phyloP scores from a whole-genome alignment of 1,139 yeast genomes.

The Trichomonascaceae sp. region DNA sequence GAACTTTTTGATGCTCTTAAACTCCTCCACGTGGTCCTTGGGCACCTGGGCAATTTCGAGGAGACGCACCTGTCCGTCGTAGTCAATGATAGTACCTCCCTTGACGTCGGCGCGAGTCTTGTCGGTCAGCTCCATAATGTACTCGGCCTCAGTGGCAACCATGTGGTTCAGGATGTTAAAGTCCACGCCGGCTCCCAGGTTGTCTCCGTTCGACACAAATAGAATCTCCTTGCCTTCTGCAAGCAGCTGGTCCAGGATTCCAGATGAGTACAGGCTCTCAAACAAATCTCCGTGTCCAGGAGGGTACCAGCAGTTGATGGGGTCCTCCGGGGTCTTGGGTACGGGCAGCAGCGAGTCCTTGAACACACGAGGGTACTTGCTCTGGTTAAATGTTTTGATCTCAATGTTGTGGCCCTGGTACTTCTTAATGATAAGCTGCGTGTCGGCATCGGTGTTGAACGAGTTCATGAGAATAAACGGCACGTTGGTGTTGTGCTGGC shows the following conservation, averaged over 20 bases:
- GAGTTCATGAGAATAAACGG: constrained; percentile 97
- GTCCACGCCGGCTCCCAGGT: constrained; percentile 96
- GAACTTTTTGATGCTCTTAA: constrained; percentile 93
- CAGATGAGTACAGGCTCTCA: constrained; percentile 79
- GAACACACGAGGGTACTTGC: constrained; percentile 89
- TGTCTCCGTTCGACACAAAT: constrained; percentile 96
- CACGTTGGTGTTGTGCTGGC: constrained; percentile 83
- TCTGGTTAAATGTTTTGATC: constrained; percentile 93
- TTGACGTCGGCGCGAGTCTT: constrained; percentile 98
- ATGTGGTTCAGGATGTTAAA: constrained; percentile 82
- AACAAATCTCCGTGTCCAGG: constrained; percentile 99
- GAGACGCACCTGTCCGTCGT: constrained; percentile 88
- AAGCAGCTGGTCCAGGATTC: constrained; percentile 80
- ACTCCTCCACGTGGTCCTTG: constrained; percentile 95
- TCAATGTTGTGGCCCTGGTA: constrained; percentile 94
- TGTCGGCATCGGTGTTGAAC: constrained; percentile 93
- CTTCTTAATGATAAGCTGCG: constrained; percentile 89
- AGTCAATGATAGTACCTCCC: constrained; percentile 97
- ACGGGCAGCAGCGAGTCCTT: constrained; percentile 93
- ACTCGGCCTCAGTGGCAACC: constrained; percentile 84
- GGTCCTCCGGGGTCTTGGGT: constrained; percentile 63
- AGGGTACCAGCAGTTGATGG: constrained; percentile 87
- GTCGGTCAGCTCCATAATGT: constrained; percentile 96
- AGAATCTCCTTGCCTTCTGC: constrained; percentile 91
- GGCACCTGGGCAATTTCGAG: constrained; percentile 98